A percentile compares a stretch with the other conserved stretches of the same genome.
Evolutionary conservation across 208 protist species (phyloP).

Genomic region (Herpetomonas samuelpessoai): DNA sequence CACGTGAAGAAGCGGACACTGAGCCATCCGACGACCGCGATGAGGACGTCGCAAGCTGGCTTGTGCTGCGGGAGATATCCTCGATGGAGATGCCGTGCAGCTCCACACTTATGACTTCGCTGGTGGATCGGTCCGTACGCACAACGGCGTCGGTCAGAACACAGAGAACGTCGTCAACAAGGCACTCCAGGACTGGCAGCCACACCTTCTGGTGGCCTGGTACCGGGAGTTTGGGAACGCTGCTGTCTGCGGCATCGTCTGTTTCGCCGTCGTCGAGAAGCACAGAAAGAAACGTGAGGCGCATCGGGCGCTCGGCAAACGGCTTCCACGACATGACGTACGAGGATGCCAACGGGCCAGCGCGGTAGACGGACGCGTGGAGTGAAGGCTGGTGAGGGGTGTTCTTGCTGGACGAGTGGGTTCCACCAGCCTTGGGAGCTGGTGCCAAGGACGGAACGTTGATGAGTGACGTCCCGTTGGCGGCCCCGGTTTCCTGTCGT

Average conservation of each 20-base stretch:
- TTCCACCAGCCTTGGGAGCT: too few relatives aligned
- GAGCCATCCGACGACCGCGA: constrained; percentile 6
- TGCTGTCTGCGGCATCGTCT: neutral
- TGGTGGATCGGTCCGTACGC: neutral
- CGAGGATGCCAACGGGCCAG: constrained; percentile 10
- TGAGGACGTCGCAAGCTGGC: constrained; percentile 7
- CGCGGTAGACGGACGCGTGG: neutral
- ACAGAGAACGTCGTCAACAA: constrained; percentile 56
- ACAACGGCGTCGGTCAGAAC: constrained; percentile 34
- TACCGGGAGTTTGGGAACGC: neutral
- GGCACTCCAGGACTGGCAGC: constrained; percentile 61
- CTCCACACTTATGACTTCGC: constrained; percentile 13
- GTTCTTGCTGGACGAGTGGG: too few relatives aligned
- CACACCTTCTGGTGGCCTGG: constrained; percentile 10
- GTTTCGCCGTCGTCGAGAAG: neutral
- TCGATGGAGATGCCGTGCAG: constrained; percentile 54
- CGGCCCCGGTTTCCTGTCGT: too few relatives aligned
- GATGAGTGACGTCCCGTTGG: too few relatives aligned
- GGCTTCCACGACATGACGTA: constrained; percentile 33
- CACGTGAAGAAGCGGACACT: too few relatives aligned
- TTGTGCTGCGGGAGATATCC: constrained; percentile 22
- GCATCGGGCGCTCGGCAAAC: constrained; percentile 51
- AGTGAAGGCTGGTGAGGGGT: neutral
- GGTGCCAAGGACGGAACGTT: too few relatives aligned
- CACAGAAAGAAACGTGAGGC: constrained; percentile 40